These are phyloP conservation scores for Massariosphaeria phaeospora DNA, from an alignment of 495 filamentous ascomycete species.

Conservation along the genomic window DNA sequence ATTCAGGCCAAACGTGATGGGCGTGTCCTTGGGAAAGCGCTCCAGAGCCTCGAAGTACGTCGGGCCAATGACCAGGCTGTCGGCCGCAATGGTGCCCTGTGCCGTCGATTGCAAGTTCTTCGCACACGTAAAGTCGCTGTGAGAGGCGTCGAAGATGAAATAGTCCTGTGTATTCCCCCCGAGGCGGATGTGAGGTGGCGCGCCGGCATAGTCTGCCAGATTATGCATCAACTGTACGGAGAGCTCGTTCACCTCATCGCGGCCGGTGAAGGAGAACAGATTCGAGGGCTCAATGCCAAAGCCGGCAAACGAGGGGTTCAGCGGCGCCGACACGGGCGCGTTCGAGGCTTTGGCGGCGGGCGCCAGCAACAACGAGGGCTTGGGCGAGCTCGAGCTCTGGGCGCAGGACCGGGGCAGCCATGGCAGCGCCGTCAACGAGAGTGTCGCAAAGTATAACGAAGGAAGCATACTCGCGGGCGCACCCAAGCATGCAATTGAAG, in stretches of 20 bases:
- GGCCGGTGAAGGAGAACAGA: constrained; percentile 42
- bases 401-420: constrained; percentile 6
- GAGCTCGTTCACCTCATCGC: constrained; percentile 32
- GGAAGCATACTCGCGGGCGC: constrained; percentile 8
- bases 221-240: constrained; percentile 40
- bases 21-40: constrained; percentile 38
- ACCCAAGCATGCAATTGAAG: constrained; percentile 1
- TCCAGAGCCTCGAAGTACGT: constrained; percentile 40
- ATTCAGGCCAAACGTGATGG: constrained; percentile 41
- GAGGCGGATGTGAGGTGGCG: constrained; percentile 39
- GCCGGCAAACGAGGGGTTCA: constrained; percentile 37
- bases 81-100: constrained; percentile 27
- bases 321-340: constrained; percentile 17
- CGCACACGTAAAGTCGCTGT: constrained; percentile 28
- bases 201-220: constrained; percentile 40
- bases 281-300: constrained; percentile 44
- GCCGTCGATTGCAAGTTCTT: constrained; percentile 30
- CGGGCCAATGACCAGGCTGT: constrained; percentile 38
- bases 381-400: no score
- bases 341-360: constrained; percentile 15
- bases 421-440: no score
- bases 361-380: constrained; percentile 9
- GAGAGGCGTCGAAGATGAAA: constrained; percentile 35
- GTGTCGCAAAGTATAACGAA: constrained; percentile 7
- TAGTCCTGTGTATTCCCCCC: constrained; percentile 44